Conservation (phyloP, 352 stramenopile genomes). For the Phytophthora pseudosyringae region DNA sequence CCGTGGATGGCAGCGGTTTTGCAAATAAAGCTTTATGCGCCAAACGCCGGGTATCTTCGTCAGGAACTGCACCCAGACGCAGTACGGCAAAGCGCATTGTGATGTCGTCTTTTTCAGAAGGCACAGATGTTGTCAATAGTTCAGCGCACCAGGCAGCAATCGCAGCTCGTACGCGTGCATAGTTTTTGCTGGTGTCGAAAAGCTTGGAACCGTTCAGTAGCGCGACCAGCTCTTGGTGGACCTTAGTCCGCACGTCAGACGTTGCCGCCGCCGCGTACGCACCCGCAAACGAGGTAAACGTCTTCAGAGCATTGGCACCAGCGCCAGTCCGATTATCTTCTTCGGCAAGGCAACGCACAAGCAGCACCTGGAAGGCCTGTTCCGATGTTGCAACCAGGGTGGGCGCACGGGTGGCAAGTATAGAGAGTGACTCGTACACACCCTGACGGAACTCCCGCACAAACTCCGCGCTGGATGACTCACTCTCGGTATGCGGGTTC, state of each 20-base stretch:
- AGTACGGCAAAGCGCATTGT: slow-evolving; percentile 70
- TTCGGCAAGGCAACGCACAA: slow-evolving; percentile 67
- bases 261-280: slow-evolving; percentile 47
- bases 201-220: slow-evolving; percentile 66
- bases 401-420: slow-evolving; percentile 51
- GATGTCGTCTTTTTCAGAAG: slow-evolving; percentile 34
- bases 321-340: slow-evolving; percentile 53
- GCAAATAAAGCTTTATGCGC: slow-evolving; percentile 51
- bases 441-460: slow-evolving; percentile 63
- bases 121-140: slow-evolving; percentile 31
- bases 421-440: slow-evolving; percentile 63
- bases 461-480: slow-evolving; percentile 49
- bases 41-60: slow-evolving; percentile 52
- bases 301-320: slow-evolving; percentile 68
- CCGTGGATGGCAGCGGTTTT: slow-evolving; percentile 47
- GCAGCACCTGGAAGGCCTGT: slow-evolving; percentile 77
- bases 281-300: slow-evolving; percentile 56
- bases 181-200: slow-evolving; percentile 65
- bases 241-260: slow-evolving; percentile 38
- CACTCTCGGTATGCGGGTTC: slow-evolving; percentile 63
- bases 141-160: slow-evolving; percentile 68
- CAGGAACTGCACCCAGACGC: slow-evolving; percentile 41
- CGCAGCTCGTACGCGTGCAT: slow-evolving; percentile 62
- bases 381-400: slow-evolving; percentile 54
- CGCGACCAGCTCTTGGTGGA: slow-evolving; percentile 58